Base-by-base conservation (phyloP, 2,329 filamentous ascomycete species). In the Beauveria scarabaeidicola region DNA sequence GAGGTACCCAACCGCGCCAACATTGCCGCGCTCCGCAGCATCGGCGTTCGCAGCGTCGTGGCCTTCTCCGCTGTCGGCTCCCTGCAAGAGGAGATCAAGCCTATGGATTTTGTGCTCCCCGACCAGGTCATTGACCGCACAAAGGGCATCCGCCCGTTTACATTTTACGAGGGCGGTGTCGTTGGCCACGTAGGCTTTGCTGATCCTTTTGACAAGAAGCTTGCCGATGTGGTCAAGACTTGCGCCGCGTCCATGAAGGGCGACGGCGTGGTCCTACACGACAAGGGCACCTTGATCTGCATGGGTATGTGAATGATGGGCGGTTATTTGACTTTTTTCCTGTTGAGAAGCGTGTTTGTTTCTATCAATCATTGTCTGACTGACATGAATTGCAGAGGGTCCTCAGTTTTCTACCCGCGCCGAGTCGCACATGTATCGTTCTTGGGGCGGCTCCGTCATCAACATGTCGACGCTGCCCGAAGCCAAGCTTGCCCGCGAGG, bases 381-480 rank as follows among this genome's bases (percentile, higher is more conserved):
- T 11, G 5, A 50, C 3, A 15, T 52, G 15, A 38, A 25, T 1
- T 47, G 63, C 67, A 90, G 94, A 99, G 82, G 94, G 94, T n/a
- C 94, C 94, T 21, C 91, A 96, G 69, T 99, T 99, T 81, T 94
- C 89, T 63, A 97, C 94, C 19, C 91, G 94, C 63, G 93, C 94
- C 61, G 94, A 99, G 77, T 94, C 89, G 61, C 86, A 96, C 75
- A 85, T 99, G 78, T 99, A 99, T 81, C 90, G 94, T 66, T 81
- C 85, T 62, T 97, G 91, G 90, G 93, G 93, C 68, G 93, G 92
- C 66, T 89, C 84, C 65, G 90, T 97, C 57, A 97, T 99, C 81
- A 97, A 97, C 83, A 99, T 99, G 94, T 96, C 90, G 48, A 88
- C 88, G 15, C 82, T 99, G 17, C 94, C 94, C 21, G 94, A 99